Evolutionary conservation across 768 basidiomycete species (phyloP), one percentile per base, ranked within the genome.

Genomic region (Terana coerulea): DNA sequence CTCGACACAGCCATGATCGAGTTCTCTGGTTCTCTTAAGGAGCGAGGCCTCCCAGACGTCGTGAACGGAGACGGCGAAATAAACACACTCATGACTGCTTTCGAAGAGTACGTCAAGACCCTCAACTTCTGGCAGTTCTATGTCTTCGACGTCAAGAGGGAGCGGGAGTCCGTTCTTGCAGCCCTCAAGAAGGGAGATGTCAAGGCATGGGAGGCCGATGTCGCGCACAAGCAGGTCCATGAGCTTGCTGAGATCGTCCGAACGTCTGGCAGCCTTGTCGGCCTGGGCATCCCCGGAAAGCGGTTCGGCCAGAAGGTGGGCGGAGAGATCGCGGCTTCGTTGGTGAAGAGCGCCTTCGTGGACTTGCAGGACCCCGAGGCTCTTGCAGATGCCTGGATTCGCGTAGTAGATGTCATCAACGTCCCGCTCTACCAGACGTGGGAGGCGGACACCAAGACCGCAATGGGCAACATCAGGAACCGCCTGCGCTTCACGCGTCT

Each of bases 91-190:
- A 74, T 88, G 39, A 60, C 64, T 17, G 86, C 84, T 21, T 82
- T 98, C 56, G 64, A 77, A 35, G 67, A 75, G 9, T 73, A 78
- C 24, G 60, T 93, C 55, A 79, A 86, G 52, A 72, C 70, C 2
- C 81, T 87, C 45, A 76, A 90, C 22, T 68, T 98, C 19, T 99
- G 92, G 91, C 88, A 98, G 61, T 99, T 86, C 72, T 99, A 98
- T 65, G 88, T 95, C 17, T 74, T 98, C 44, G 86, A 98, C 61
- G 75, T 82, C 10, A 70, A 72, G 33, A 68, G 74, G 22, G 90
- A 95, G 66, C 81, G 77, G 57, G 73, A 72, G 12, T 71, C 75
- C 2, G 75, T 92, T 54, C 74, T 70, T 42, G 68, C 75, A 0
- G 82, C 81, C 2, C 70, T 95, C 28, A 61, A 61, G 3, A 70